Evolutionary conservation across 495 filamentous ascomycete species (phyloP).

Genomic region (Talaromyces nanjingensis): DNA sequence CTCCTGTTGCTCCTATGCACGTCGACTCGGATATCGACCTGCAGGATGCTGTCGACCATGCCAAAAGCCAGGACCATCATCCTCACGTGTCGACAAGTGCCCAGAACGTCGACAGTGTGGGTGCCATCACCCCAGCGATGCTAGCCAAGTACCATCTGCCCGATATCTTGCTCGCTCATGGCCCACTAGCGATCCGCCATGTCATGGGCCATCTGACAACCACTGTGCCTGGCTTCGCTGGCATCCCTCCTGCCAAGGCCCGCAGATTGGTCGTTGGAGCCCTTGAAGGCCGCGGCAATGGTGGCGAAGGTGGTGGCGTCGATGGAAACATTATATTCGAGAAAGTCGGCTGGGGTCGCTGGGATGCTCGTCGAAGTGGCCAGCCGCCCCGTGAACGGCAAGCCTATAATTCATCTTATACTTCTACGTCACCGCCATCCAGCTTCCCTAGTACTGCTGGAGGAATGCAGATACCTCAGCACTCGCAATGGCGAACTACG

Average conservation of each 20-base stretch:
- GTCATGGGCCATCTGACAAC: conserved; percentile 90
- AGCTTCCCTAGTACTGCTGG: conserved; percentile 47
- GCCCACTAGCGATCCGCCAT: conserved; percentile 87
- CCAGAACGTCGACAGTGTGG: conserved; percentile 58
- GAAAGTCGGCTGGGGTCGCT: conserved; percentile 96
- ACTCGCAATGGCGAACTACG: conserved; percentile 36
- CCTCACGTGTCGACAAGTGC: conserved; percentile 18
- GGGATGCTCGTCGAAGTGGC: conserved; percentile 75
- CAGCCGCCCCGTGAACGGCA: conserved; percentile 48
- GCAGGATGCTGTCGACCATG: conserved; percentile 56
- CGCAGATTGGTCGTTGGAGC: conserved; percentile 81
- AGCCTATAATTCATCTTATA: conserved; percentile 27
- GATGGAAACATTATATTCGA: conserved; percentile 81
- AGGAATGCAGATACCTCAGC: conserved; percentile 61
- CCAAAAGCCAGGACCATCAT: conserved; percentile 35
- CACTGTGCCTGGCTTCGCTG: conserved; percentile 85
- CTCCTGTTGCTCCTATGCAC: conserved; percentile 48
- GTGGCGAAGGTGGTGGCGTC: conserved; percentile 53
- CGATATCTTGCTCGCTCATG: conserved; percentile 80
- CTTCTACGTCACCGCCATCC: conserved; percentile 42
- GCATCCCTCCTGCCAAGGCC: conserved; percentile 86
- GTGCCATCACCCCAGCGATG: conserved; percentile 77
- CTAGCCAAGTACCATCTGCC: conserved; percentile 90
- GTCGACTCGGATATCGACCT: conserved; percentile 88
- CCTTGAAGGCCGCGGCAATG: conserved; percentile 65